These are phyloP conservation scores for Aspergillus texensis DNA, from an alignment of 2,329 filamentous ascomycete genomes.

Conservation along the genomic window DNA sequence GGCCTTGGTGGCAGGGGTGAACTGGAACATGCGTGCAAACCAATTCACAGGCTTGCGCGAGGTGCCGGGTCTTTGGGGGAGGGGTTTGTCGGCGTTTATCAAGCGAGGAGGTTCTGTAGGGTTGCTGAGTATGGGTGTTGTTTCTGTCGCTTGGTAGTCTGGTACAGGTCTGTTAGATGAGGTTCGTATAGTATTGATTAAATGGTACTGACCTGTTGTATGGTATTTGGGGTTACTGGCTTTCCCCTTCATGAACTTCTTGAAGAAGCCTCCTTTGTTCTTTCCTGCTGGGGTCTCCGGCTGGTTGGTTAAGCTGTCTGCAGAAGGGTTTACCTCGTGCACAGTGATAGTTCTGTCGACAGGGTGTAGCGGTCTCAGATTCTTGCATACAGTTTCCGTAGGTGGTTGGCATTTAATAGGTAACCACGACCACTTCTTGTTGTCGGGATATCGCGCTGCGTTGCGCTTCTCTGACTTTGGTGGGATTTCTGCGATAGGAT, in stretches of 20 bases:
- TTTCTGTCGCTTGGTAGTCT: constrained; percentile 12
- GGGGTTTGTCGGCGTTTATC: constrained; percentile 20
- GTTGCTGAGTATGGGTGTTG: constrained; percentile 16
- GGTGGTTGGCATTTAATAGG: constrained; percentile 36
- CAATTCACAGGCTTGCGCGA: constrained; percentile 68
- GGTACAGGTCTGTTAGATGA: neutral
- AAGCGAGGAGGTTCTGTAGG: constrained; percentile 21
- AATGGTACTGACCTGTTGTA: constrained; percentile 40
- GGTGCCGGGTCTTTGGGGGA: constrained; percentile 19
- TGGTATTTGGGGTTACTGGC: constrained; percentile 37
- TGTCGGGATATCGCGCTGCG: constrained; percentile 27
- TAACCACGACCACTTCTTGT: constrained; percentile 53
- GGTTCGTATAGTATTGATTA: neutral
- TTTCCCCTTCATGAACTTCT: constrained; percentile 56
- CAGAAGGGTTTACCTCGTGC: constrained; percentile 26
- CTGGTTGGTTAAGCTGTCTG: constrained; percentile 9
- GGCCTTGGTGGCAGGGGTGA: constrained; percentile 77
- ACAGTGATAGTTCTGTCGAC: constrained; percentile 31
- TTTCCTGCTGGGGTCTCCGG: constrained; percentile 21
- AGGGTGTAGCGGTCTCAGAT: constrained; percentile 26
- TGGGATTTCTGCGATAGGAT: constrained; percentile 48
- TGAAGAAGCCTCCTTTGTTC: constrained; percentile 52
- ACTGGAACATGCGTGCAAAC: constrained; percentile 84
- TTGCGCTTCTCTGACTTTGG: constrained; percentile 32
- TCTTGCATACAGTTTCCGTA: constrained; percentile 27